These are phyloP conservation scores for Allium cepa DNA, from an alignment of 106 monocot genomes.

Conservation along the genomic window DNA sequence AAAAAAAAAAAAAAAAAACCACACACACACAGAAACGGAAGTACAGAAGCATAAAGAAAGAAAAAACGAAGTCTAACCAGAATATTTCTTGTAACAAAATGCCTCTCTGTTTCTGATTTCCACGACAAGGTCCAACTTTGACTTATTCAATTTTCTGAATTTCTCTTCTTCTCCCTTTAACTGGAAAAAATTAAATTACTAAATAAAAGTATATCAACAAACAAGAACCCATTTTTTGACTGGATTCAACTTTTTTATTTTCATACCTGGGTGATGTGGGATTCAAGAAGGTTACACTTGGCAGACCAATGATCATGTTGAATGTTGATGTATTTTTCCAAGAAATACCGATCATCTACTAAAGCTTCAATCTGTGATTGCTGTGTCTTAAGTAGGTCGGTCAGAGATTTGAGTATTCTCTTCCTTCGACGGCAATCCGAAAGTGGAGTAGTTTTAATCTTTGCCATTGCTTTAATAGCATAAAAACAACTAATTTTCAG, in stretches of 20 bases:
- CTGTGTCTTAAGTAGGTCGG: conserved; percentile 31
- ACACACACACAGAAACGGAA: not conserved
- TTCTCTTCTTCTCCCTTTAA: conserved; percentile 29
- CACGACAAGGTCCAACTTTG: conserved; percentile 30
- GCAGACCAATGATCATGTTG: conserved; percentile 31
- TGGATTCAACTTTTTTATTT: not conserved
- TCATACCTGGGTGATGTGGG: conserved; percentile 35
- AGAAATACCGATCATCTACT: conserved; percentile 32
- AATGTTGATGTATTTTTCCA: conserved; percentile 24
- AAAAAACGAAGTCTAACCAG: conserved; percentile 27
- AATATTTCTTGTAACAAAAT: conserved; percentile 36
- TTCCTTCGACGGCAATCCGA: conserved; percentile 30
- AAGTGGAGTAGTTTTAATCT: not conserved
- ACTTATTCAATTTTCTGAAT: conserved; percentile 12
- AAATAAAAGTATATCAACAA: not conserved
- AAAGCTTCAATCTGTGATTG: conserved; percentile 43
- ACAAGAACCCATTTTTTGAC: no score
- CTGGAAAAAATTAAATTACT: conserved; percentile 8
- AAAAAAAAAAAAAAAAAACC: not conserved
- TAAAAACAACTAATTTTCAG: not conserved
- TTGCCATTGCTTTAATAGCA: conserved; percentile 5
- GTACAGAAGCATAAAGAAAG: not conserved
- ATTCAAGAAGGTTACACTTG: conserved; percentile 21
- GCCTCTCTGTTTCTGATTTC: conserved; percentile 33
- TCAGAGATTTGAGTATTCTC: conserved; percentile 21